Base-by-base conservation (phyloP, 805 yeast genomes). In the Barnettozyma siamensis region DNA sequence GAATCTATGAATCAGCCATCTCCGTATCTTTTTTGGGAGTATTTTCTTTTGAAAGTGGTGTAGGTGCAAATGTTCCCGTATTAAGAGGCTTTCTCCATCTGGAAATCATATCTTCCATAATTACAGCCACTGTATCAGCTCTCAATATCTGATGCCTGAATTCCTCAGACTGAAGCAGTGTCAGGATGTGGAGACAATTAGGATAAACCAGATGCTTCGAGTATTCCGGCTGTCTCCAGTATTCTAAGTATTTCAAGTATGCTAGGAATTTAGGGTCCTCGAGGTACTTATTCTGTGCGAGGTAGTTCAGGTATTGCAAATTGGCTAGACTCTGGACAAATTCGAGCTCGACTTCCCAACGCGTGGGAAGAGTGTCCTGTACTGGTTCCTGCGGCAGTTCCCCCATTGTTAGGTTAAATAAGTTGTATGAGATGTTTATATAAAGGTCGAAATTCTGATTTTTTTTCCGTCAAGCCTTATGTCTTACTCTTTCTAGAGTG, bases 291-390 rank as follows among this genome's bases (percentile, higher is more conserved):
- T 80, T 84, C 61, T 89, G 96, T 3, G 96, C 96, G 20, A 91
- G 69, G 54, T 78, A 88, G 49, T 87, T 81, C 42, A 91, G 71
- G 57, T 89, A 91, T 59, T 83, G 95, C 34, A 91, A 79, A 60
- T 91, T 93, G 3, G 96, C 87, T 27, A 91, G 69, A 13, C 95
- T 82, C 63, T 91, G 98, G 3, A 91, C 94, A 63, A 91, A 91
- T 75, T 85, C 43, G 7, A 35, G 33, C n/a, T 86, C 95, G 18
- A 86, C 77, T 55, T 86, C 95, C 87, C 91, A 87, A 43, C 95
- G 62, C 5, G 84, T 74, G n/a, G 91, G 88, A n/a, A 76, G 66
- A n/a, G 30, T 62, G 66, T 24, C 57, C 49, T 51, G 49, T 20
- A 16, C 31, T 26, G 31, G 18, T 24, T 33, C 34, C n/a, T 51